Evolutionary conservation across 192 early-diverging fungal species (phyloP).

Genomic region (Linnemannia schmuckeri): DNA sequence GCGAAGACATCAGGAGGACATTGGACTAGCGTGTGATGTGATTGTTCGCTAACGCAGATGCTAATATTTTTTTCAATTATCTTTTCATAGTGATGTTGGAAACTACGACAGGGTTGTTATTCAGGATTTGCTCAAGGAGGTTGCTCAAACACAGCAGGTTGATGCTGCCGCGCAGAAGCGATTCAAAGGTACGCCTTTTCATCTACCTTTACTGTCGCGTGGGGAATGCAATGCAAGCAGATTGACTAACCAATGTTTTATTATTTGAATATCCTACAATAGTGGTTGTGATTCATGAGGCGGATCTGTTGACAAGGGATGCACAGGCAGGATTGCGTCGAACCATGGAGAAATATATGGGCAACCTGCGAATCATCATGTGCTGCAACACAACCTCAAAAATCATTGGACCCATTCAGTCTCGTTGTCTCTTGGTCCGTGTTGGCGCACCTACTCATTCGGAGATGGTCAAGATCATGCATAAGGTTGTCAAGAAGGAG

Average conservation of each 20-base stretch:
- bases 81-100: slow-evolving; percentile 86
- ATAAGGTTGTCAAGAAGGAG: slow-evolving; percentile 87
- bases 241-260: neutral
- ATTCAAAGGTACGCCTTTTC: slow-evolving; percentile 83
- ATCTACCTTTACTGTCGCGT: neutral
- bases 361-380: slow-evolving; percentile 92
- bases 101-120: slow-evolving; percentile 92
- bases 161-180: slow-evolving; percentile 80
- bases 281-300: slow-evolving; percentile 96
- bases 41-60: neutral
- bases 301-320: slow-evolving; percentile 87
- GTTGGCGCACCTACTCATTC: slow-evolving; percentile 82
- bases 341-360: slow-evolving; percentile 99
- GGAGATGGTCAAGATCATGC: slow-evolving; percentile 81
- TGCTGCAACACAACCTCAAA: slow-evolving; percentile 91
- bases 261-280: slow-evolving; percentile 8
- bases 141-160: slow-evolving; percentile 96
- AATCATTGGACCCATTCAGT: slow-evolving; percentile 94
- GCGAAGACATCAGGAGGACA: neutral
- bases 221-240: neutral
- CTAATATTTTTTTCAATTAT: neutral
- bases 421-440: slow-evolving; percentile 90
- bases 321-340: slow-evolving; percentile 96
- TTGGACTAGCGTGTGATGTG: neutral
- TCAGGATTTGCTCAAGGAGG: slow-evolving; percentile 96